Percentiles rank a stretch among this genome's conserved stretches.
These are phyloP conservation scores for Penicillium sp. DNA, from an alignment of 2,329 filamentous ascomycete genomes.

Conservation along the genomic window DNA sequence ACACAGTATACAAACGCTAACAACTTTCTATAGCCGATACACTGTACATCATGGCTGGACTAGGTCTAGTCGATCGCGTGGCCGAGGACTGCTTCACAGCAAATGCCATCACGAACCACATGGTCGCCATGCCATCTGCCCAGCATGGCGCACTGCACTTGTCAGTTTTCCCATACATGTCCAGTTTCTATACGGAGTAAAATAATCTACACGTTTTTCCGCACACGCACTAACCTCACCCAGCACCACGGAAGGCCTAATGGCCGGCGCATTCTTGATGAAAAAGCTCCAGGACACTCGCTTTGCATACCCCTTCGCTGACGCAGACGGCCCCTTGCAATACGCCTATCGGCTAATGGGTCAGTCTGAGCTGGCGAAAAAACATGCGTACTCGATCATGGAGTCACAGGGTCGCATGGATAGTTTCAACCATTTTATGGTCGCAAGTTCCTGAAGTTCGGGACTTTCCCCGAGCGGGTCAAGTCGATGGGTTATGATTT, in stretches of 20 bases:
- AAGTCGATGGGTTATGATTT: constrained; percentile 34
- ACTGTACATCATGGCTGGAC: constrained; percentile 37
- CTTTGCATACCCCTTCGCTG: constrained; percentile 38
- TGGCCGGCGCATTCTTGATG: constrained; percentile 38
- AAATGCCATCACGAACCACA: constrained; percentile 36
- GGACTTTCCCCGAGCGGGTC: constrained; percentile 33
- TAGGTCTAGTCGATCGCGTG: constrained; percentile 35
- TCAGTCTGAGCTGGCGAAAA: constrained; percentile 23
- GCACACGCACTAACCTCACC: neutral
- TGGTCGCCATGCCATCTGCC: constrained; percentile 35
- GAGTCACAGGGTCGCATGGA: constrained; percentile 36
- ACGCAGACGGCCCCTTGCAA: constrained; percentile 35
- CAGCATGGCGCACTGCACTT: constrained; percentile 41
- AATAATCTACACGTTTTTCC: no score
- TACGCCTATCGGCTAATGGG: constrained; percentile 36
- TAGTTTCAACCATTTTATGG: constrained; percentile 43
- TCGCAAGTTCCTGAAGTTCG: constrained; percentile 37
- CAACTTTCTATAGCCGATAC: constrained; percentile 31
- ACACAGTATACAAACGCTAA: constrained; percentile 1
- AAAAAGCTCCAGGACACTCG: constrained; percentile 33
- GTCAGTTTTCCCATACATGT: constrained; percentile 22
- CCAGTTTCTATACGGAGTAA: no score
- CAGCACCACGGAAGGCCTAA: constrained; percentile 35
- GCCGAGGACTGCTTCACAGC: constrained; percentile 31
- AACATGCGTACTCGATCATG: constrained; percentile 41